Conservation (phyloP, 768 basidiomycete genomes). For the Boletus vinaceobasis region DNA sequence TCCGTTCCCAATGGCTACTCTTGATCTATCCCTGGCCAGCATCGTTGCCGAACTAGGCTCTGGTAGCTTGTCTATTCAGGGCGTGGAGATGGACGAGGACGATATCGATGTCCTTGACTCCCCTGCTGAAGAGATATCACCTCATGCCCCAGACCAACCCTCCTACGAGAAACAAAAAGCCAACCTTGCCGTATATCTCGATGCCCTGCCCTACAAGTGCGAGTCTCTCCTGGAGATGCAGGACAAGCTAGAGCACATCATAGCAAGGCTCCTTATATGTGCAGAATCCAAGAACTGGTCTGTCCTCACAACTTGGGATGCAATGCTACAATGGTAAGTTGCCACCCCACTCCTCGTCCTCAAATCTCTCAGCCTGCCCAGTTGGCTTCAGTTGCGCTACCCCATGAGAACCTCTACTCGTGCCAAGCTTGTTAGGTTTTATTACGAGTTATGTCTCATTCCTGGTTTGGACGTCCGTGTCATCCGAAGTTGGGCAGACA, state of each 20-base stretch:
- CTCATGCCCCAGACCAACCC: conserved; percentile 28
- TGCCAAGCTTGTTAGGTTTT: conserved; percentile 66
- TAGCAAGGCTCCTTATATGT: conserved; percentile 64
- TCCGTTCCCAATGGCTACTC: conserved; percentile 17
- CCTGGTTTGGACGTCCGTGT: conserved; percentile 74
- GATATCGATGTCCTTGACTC: conserved; percentile 45
- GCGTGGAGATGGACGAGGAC: conserved; percentile 55
- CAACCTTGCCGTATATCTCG: conserved; percentile 62
- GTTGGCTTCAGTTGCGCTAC: conserved; percentile 82
- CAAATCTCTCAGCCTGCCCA: conserved; percentile 27
- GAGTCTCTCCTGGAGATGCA: conserved; percentile 74
- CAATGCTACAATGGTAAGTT: conserved; percentile 69
- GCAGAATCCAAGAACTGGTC: conserved; percentile 77
- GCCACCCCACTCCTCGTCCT: neutral
- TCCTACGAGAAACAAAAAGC: conserved; percentile 56
- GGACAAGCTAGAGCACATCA: conserved; percentile 60
- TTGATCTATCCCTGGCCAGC: conserved; percentile 20
- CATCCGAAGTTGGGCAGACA: conserved; percentile 73
- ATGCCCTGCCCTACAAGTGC: conserved; percentile 68
- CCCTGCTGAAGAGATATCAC: conserved; percentile 32
- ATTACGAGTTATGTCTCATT: conserved; percentile 74
- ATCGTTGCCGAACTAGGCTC: conserved; percentile 25
- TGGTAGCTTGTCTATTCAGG: conserved; percentile 21
- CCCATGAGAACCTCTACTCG: conserved; percentile 68
- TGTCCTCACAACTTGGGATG: conserved; percentile 73